Evolutionary conservation across 73 alveolate species (phyloP).

Genomic region (Paramecium sexaurelia): DNA sequence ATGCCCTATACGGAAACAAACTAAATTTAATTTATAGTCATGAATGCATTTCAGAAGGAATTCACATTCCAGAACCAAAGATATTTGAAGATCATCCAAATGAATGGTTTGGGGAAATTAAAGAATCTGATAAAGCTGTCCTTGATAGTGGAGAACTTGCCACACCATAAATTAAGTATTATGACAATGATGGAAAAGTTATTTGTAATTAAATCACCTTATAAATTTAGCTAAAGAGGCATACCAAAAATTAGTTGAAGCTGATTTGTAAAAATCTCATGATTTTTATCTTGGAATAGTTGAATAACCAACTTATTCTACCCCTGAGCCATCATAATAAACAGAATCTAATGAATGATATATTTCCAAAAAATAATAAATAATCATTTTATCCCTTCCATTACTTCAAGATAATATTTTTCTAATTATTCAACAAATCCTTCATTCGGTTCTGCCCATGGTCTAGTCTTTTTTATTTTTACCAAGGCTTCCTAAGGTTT

Average conservation of each 20-base stretch:
- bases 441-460: background rate
- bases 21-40: background rate
- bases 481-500: background rate
- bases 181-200: background rate
- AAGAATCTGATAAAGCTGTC: background rate
- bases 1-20: background rate
- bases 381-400: background rate
- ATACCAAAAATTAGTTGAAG: background rate
- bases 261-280: background rate
- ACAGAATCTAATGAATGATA: background rate
- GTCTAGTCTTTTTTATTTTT: background rate
- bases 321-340: background rate
- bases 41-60: background rate
- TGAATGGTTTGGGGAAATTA: background rate
- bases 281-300: background rate
- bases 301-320: background rate
- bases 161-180: background rate
- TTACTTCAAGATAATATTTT: background rate
- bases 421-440: background rate
- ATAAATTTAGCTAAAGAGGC: background rate
- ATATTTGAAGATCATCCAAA: background rate
- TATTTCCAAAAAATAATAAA: background rate
- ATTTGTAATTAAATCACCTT: background rate
- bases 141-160: background rate
- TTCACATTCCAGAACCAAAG: constrained; percentile 1